These are phyloP conservation scores for Fagus crenata DNA, from an alignment of 306 rosid species.

Conservation along the genomic window DNA sequence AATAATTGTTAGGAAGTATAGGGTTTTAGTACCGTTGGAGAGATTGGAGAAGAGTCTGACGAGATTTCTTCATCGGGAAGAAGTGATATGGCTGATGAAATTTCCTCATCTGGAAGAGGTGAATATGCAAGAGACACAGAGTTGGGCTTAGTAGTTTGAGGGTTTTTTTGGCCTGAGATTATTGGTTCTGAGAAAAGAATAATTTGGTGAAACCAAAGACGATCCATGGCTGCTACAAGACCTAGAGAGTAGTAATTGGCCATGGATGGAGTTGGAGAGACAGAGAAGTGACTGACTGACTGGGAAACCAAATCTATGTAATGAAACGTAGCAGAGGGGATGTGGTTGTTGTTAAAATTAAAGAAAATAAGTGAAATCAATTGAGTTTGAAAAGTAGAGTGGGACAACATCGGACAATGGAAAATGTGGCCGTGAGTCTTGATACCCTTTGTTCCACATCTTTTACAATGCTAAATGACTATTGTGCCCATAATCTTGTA, in stretches of 20 bases:
- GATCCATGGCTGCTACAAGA: conserved; percentile 64
- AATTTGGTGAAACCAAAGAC: conserved; percentile 74
- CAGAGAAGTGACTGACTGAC: conserved; percentile 21
- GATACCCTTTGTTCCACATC: conserved; percentile 37
- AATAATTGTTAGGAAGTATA: background rate
- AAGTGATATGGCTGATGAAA: conserved; percentile 41
- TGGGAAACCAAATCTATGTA: conserved; percentile 16
- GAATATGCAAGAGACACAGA: conserved; percentile 41
- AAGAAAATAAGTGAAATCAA: conserved; percentile 37
- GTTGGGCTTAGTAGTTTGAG: conserved; percentile 17
- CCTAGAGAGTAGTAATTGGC: conserved; percentile 35
- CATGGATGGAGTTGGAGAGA: conserved; percentile 36
- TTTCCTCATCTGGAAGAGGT: conserved; percentile 38
- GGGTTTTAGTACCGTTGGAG: conserved; percentile 43
- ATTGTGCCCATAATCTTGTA: conserved; percentile 9
- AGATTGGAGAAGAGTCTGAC: conserved; percentile 38
- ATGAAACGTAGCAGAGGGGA: conserved; percentile 5
- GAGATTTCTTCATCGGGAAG: conserved; percentile 28
- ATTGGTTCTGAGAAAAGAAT: conserved; percentile 58
- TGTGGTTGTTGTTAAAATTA: conserved; percentile 36
- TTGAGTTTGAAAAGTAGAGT: conserved; percentile 30
- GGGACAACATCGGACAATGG: conserved; percentile 37
- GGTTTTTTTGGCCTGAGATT: conserved; percentile 17
- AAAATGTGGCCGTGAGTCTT: conserved; percentile 48
- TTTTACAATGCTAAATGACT: conserved; percentile 30